Base-by-base conservation (phyloP, 805 yeast genomes). In the Torulaspora gathmanii region DNA sequence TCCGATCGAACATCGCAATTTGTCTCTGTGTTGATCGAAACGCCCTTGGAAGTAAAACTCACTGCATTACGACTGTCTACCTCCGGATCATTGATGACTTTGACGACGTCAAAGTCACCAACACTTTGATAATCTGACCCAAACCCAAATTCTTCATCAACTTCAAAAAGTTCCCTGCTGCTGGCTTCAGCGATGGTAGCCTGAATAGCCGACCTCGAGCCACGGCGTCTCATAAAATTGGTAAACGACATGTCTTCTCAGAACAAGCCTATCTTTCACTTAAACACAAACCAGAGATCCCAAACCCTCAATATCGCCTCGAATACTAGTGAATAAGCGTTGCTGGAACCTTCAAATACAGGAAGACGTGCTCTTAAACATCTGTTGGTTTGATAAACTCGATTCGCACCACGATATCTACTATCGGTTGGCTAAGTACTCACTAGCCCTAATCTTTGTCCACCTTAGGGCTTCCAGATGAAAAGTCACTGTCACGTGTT, bases 121-220 rank as follows among this genome's bases (percentile, higher is more conserved):
- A 48, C 28, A 36, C 51, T 48, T 10, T 44, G 44, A 12, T 33
- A 38, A 12, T 46, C 44, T 13, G 42, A 31, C 23, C 19, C 42
- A 34, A 41, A 34, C 6, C 35, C 40, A 16, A 42, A 16, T 26
- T 42, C 51, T n/a, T 30, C 42, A 25, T 45, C 46, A 19, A 31
- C 12, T 12, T 30, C 36, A 22, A 37, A 30, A 6, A 36, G 38
- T 13, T 42, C 40, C 11, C 28, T 35, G 3, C 30, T 26, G 23
- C 44, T 46, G n/a, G 50, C 46, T 16, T 42, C 41, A 12, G 50
- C 51, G 8, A 53, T 42, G 7, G 56, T 48, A 15, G 56, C 56
- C 23, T 53, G 56, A 25, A 45, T 50, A 15, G 53, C 56, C 15
- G 56, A 51, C 27, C 45, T 36, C 10, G 56, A 53, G 13, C 54